Evolutionary conservation across 129 eudicot genomes (phyloP), one percentile per base, ranked within the genome.

Genomic region (Ambrosia trifida): DNA sequence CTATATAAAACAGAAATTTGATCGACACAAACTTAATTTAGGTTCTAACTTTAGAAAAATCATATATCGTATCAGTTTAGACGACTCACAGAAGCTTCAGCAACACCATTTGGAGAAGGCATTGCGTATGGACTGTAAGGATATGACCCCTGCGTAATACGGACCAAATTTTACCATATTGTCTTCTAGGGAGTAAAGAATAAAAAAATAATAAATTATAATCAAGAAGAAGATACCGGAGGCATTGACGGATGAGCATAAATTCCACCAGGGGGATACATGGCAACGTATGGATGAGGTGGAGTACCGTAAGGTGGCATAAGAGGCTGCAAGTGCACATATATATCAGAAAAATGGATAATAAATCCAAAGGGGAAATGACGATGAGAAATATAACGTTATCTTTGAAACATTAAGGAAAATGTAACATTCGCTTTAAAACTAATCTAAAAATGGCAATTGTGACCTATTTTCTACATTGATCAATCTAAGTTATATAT

Each of bases 301-400:
- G 99, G 97, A 78, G 99, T 95, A 63, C 99, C 99, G 63, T 95
- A 95, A 49, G 99, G 99, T 31, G 99, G 91, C 88, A 95, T 95
- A 76, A 90, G 69, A 71, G 81, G 99, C 99, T 95, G 91, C 81
- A 78, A 79, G 31, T 30, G 49, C 72, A 79, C 36, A 57, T 31
- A 46, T 19, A 68, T 52, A 61, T 77, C 28, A 84, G 72, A 74
- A 84, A 30, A 9, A 62, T n/a, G n/a, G 49, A 16, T 61, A 67
- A 40, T 41, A 50, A 49, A 50, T 61, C 19, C 17, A n/a, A 16
- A 24, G 12, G 13, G 7, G 67, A 43, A 59, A 45, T 61, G 66
- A 54, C 41, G 31, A 6, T n/a, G 33, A 41, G 7, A 18, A 57
- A 30, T 59, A 58, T 6, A n/a, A 13, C 66, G 32, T 13, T 20